Conservation (phyloP, 805 yeast species). For the Nakazawaea wickerhamii region DNA sequence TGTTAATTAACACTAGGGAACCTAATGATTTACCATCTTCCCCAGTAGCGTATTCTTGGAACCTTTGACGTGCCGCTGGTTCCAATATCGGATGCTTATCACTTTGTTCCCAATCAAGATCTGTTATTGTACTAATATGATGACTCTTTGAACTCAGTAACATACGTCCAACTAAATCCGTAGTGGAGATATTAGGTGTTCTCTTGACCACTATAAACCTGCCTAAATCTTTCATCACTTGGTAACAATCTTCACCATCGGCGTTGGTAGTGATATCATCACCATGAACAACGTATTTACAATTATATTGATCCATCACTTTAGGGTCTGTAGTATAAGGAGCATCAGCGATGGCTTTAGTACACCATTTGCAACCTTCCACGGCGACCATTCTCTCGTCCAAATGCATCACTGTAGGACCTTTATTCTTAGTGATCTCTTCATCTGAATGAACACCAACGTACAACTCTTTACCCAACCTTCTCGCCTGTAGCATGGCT, state of each 20-base stretch:
- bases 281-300: conserved; percentile 95
- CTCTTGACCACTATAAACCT: conserved; percentile 86
- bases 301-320: conserved; percentile 67
- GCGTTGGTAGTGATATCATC: conserved; percentile 98
- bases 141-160: conserved; percentile 55
- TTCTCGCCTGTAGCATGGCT: conserved; percentile 90
- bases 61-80: conserved; percentile 36
- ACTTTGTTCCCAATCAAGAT: conserved; percentile 19
- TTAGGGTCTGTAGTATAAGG: conserved; percentile 91
- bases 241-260: conserved; percentile 90
- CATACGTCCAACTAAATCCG: conserved; percentile 91
- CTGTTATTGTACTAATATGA: conserved; percentile 37
- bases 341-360: conserved; percentile 64
- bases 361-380: conserved; percentile 86
- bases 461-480: conserved; percentile 64
- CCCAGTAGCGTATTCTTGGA: conserved; percentile 54
- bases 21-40: conserved; percentile 54
- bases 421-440: conserved; percentile 78
- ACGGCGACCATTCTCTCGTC: conserved; percentile 82
- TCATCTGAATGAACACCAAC: conserved; percentile 94
- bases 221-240: conserved; percentile 76
- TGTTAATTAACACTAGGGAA: conserved; percentile 47
- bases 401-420: conserved; percentile 87
- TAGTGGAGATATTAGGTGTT: conserved; percentile 91
- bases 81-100: conserved; percentile 17